phyloP scores from a whole-genome alignment of 768 basidiomycete genomes.

The Tubosaeta sp. region DNA sequence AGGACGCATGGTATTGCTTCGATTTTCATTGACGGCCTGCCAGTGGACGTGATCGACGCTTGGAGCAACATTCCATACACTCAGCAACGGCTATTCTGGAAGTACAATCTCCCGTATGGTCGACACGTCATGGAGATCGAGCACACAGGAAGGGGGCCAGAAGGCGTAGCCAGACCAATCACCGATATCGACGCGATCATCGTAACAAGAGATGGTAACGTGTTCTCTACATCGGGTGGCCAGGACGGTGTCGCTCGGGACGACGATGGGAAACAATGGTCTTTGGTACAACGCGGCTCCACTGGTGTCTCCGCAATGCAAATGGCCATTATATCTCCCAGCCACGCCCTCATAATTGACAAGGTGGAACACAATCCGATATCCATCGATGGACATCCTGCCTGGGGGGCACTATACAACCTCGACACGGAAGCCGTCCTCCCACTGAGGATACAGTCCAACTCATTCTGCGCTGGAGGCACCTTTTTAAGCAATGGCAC shows the following conservation, averaged over 20 bases:
- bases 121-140: conserved; percentile 63
- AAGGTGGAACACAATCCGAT: conserved; percentile 86
- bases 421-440: conserved; percentile 56
- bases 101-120: conserved; percentile 45
- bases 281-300: conserved; percentile 56
- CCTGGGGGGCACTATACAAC: conserved; percentile 77
- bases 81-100: conserved; percentile 66
- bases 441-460: conserved; percentile 64
- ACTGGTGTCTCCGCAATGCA: conserved; percentile 83
- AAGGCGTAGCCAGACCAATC: conserved; percentile 30
- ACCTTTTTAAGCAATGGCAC: conserved; percentile 75
- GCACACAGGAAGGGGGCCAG: conserved; percentile 44
- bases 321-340: conserved; percentile 59
- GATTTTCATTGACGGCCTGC: conserved; percentile 56
- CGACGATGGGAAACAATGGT: conserved; percentile 40
- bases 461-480: conserved; percentile 86
- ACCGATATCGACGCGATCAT: conserved; percentile 66
- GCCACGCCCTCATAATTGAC: conserved; percentile 71
- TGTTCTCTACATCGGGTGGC: not conserved
- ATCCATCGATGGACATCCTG: conserved; percentile 67
- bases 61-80: conserved; percentile 35
- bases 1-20: conserved; percentile 49
- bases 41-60: conserved; percentile 42
- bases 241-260: not conserved
- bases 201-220: conserved; percentile 43